These are phyloP conservation scores for Pseudotsuga menziesii DNA, from an alignment of 75 land plant genomes.

Conservation along the genomic window DNA sequence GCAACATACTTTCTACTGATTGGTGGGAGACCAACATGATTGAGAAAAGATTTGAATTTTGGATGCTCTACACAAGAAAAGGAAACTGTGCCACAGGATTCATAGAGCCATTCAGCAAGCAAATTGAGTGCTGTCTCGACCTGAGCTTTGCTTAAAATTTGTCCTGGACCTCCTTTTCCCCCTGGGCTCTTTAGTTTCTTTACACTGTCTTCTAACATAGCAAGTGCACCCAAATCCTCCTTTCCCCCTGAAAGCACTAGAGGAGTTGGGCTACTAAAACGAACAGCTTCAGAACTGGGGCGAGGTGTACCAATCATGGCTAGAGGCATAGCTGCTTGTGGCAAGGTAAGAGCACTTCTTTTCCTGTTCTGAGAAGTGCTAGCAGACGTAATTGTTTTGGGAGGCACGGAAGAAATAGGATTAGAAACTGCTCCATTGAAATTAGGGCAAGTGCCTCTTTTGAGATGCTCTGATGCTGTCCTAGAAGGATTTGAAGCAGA, in stretches of 20 bases:
- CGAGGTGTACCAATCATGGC: conserved; percentile 7
- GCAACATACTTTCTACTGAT: conserved; percentile 43
- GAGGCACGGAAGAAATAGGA: conserved; percentile 36
- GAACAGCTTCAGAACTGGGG: not conserved
- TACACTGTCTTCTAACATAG: conserved; percentile 82
- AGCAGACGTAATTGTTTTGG: not conserved
- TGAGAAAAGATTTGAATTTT: conserved; percentile 74
- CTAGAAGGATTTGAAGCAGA: conserved; percentile 92
- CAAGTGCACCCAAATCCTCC: conserved; percentile 77
- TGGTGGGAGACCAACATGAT: conserved; percentile 70
- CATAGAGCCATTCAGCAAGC: conserved; percentile 86
- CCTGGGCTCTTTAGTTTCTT: conserved; percentile 73
- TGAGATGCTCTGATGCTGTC: conserved; percentile 90
- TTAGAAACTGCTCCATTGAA: conserved; percentile 43
- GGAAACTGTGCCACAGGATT: conserved; percentile 75
- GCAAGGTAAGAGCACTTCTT: conserved; percentile 17
- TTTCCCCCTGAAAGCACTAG: conserved; percentile 76
- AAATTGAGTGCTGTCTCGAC: conserved; percentile 57
- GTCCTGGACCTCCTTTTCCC: conserved; percentile 36
- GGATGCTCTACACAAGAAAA: conserved; percentile 79
- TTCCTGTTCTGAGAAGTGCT: conserved; percentile 13
- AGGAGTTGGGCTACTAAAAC: conserved; percentile 7
- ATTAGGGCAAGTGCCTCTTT: conserved; percentile 88
- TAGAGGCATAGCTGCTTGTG: conserved; percentile 2
- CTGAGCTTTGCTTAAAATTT: conserved; percentile 40